Evolutionary conservation across 2,329 filamentous ascomycete species (phyloP).

Genomic region (Colletotrichum simmondsii): DNA sequence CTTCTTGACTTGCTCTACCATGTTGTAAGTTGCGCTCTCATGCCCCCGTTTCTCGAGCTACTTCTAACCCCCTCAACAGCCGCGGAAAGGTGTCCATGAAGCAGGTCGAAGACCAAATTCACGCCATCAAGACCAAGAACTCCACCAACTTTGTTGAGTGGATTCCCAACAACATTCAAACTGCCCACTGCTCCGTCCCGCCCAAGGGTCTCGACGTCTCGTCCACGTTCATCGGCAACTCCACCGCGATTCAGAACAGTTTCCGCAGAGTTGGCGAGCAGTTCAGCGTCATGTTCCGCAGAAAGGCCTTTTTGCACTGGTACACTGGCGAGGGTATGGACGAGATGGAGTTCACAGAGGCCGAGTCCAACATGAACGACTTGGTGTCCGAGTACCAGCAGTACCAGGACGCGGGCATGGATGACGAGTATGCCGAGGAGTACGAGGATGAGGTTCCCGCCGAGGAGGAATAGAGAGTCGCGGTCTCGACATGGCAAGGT

Average conservation of each 20-base stretch:
- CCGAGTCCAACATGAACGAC: constrained; percentile 99
- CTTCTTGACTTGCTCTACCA: constrained; percentile 98
- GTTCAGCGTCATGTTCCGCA: constrained; percentile 99
- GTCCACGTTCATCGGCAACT: constrained; percentile 98
- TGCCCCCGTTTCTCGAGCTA: neutral
- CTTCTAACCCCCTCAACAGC: constrained; percentile 54
- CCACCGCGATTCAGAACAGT: constrained; percentile 98
- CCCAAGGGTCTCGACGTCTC: constrained; percentile 98
- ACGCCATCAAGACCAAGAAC: constrained; percentile 99
- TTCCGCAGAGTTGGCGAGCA: constrained; percentile 99
- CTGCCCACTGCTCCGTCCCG: constrained; percentile 97
- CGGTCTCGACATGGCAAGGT: neutral
- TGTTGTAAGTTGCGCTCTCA: constrained; percentile 75
- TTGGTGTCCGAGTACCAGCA: constrained; percentile 99
- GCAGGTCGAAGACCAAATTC: constrained; percentile 99
- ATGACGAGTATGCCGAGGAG: constrained; percentile 90
- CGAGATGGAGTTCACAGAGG: constrained; percentile 99
- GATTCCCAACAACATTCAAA: constrained; percentile 99
- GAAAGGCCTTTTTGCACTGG: constrained; percentile 99
- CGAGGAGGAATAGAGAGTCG: constrained; percentile 51
- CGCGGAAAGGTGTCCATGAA: constrained; percentile 99
- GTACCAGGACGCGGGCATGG: constrained; percentile 98
- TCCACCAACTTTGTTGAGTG: constrained; percentile 99
- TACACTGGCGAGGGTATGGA: constrained; percentile 99
- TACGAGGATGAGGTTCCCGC: constrained; percentile 86